A percentile compares a stretch with the other conserved stretches of the same genome.
phyloP scores from a whole-genome alignment of 208 protist genomes.

The Acanthamoeba castellanii region DNA sequence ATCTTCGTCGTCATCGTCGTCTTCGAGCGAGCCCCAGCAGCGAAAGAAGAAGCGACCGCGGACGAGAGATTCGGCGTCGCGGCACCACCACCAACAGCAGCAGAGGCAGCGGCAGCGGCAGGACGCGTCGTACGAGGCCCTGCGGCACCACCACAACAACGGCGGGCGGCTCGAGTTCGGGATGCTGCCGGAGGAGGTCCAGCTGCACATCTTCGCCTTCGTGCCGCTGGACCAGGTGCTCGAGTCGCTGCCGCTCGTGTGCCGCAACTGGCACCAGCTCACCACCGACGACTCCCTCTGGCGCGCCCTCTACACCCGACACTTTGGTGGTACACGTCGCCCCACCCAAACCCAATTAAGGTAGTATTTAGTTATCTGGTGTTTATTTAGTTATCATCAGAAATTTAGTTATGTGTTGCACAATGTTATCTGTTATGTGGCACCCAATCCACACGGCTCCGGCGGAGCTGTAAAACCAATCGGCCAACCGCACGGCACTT shows the following conservation, averaged over 20 bases:
- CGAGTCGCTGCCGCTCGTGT: not conserved
- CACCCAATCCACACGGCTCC: too few species aligned
- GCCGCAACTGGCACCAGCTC: not conserved
- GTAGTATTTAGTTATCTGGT: not conserved
- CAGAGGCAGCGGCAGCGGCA: not conserved
- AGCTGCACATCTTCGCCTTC: constrained; percentile 39
- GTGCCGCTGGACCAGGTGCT: not conserved
- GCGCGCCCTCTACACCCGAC: constrained; percentile 15
- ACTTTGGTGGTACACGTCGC: constrained; percentile 18
- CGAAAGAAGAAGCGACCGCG: too few species aligned
- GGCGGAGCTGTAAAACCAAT: too few species aligned
- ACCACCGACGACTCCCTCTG: constrained; percentile 19
- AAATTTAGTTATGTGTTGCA: not conserved
- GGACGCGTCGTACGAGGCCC: not conserved
- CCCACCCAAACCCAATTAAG: not conserved
- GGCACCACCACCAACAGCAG: not conserved
- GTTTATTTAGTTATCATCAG: not conserved
- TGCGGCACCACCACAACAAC: not conserved
- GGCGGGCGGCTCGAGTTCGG: not conserved
- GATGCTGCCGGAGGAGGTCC: constrained; percentile 12
- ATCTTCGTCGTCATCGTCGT: too few species aligned
- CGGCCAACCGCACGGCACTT: too few species aligned
- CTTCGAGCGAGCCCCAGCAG: too few species aligned
- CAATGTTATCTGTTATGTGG: too few species aligned
- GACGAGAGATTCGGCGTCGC: too few species aligned